Percentiles rank a stretch among this genome's conserved stretches.
Evolutionary conservation across 345 rosid species (phyloP).

Genomic region (Eucalyptus coolabah): DNA sequence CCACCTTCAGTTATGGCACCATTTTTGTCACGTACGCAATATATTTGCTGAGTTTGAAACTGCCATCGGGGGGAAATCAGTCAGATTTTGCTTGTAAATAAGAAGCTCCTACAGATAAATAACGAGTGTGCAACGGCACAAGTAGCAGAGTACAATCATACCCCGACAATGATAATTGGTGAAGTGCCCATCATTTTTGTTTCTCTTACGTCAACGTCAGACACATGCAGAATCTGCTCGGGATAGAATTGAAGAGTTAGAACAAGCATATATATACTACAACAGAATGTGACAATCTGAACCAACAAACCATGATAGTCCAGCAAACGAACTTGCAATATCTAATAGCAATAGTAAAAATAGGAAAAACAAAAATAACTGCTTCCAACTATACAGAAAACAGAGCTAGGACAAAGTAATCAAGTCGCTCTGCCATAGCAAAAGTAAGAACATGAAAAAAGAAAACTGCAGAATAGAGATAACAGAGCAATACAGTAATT

Average conservation of each 20-base stretch:
- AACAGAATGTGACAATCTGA: not conserved
- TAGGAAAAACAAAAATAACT: not conserved
- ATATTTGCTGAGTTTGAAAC: constrained; percentile 87
- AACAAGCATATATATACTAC: not conserved
- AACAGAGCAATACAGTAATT: not conserved
- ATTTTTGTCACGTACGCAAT: constrained; percentile 61
- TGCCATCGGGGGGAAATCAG: constrained; percentile 1
- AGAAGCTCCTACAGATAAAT: not conserved
- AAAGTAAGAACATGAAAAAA: not conserved
- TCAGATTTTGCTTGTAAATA: not conserved
- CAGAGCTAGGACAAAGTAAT: not conserved
- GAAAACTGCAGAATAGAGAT: not conserved
- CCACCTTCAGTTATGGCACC: constrained; percentile 87
- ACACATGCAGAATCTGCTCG: constrained; percentile 74
- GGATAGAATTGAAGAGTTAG: not conserved
- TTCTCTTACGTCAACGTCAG: constrained; percentile 79
- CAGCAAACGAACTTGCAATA: not conserved
- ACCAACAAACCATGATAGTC: not conserved
- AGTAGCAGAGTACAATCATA: constrained; percentile 5
- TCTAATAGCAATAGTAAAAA: not conserved
- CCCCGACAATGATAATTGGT: constrained; percentile 68
- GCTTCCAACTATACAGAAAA: not conserved
- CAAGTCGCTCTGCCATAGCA: not conserved
- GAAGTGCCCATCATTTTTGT: constrained; percentile 90
- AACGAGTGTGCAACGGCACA: not conserved